Evolutionary conservation across 345 rosid species (phyloP).

Genomic region (Conringia planisiliqua): DNA sequence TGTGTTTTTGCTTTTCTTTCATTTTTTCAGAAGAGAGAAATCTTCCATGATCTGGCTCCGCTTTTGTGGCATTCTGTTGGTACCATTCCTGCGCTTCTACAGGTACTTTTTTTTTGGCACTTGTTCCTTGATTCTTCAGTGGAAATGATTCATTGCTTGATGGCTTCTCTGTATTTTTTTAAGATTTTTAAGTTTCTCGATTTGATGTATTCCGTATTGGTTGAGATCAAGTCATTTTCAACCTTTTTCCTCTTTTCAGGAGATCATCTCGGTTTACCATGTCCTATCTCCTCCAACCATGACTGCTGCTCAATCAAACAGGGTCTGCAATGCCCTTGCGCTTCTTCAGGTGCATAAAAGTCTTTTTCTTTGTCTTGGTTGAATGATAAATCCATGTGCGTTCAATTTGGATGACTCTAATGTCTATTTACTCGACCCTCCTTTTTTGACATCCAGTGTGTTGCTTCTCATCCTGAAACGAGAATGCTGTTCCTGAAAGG

Average conservation of each 20-base stretch:
- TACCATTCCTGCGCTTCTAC: constrained; percentile 36
- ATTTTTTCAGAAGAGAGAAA: constrained; percentile 34
- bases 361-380: not conserved
- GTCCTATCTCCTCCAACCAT: constrained; percentile 29
- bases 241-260: constrained; percentile 36
- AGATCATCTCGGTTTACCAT: constrained; percentile 41
- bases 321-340: constrained; percentile 49
- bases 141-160: not conserved
- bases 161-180: not conserved
- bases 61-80: constrained; percentile 56
- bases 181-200: not conserved
- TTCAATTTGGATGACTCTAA: constrained; percentile 1
- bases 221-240: not conserved
- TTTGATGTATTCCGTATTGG: not conserved
- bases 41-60: constrained; percentile 41
- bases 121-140: not conserved
- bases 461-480: constrained; percentile 57
- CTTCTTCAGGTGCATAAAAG: constrained; percentile 49
- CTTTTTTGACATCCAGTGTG: constrained; percentile 35
- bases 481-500: constrained; percentile 43
- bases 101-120: constrained; percentile 30
- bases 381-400: not conserved
- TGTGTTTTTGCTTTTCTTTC: constrained; percentile 20
- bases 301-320: constrained; percentile 20
- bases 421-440: not conserved